Evolutionary conservation across 129 eudicot genomes (phyloP).

Genomic region (Lactuca sativa): DNA sequence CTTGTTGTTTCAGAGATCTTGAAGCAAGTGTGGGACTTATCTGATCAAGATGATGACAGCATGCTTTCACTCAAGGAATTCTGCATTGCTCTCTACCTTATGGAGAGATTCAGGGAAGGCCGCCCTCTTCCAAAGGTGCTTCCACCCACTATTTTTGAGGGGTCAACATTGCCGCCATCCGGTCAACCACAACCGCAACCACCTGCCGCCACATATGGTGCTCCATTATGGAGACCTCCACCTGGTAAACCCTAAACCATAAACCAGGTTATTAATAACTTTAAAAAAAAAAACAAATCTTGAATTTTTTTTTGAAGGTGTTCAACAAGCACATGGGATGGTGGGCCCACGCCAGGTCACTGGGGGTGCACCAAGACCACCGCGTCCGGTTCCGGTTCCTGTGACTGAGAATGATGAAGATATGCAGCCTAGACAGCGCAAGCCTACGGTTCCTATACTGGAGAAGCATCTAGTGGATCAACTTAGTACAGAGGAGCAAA

Average conservation of each 20-base stretch:
- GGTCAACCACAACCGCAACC: conserved; percentile 53
- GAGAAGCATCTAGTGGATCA: conserved; percentile 88
- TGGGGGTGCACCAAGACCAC: conserved; percentile 46
- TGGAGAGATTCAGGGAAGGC: conserved; percentile 88
- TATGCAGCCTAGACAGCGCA: conserved; percentile 53
- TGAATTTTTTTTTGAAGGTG: conserved; percentile 6
- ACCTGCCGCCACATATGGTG: conserved; percentile 38
- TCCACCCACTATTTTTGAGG: conserved; percentile 56
- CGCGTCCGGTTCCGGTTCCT: conserved; percentile 73
- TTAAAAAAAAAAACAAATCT: not conserved
- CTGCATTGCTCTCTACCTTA: conserved; percentile 83
- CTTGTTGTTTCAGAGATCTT: conserved; percentile 62
- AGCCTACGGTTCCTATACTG: conserved; percentile 72
- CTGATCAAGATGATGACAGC: conserved; percentile 94
- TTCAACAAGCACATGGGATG: conserved; percentile 30
- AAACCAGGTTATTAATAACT: not conserved
- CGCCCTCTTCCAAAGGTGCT: conserved; percentile 75
- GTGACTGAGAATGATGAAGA: conserved; percentile 54
- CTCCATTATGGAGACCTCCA: conserved; percentile 25
- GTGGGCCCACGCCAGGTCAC: conserved; percentile 44
- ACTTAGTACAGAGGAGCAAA: conserved; percentile 86
- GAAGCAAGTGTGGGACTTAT: conserved; percentile 93
- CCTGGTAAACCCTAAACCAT: conserved; percentile 39
- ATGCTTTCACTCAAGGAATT: conserved; percentile 93
- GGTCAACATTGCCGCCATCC: conserved; percentile 42